Evolutionary conservation across 306 rosid species (phyloP).

Genomic region (Luffa aegyptiaca): DNA sequence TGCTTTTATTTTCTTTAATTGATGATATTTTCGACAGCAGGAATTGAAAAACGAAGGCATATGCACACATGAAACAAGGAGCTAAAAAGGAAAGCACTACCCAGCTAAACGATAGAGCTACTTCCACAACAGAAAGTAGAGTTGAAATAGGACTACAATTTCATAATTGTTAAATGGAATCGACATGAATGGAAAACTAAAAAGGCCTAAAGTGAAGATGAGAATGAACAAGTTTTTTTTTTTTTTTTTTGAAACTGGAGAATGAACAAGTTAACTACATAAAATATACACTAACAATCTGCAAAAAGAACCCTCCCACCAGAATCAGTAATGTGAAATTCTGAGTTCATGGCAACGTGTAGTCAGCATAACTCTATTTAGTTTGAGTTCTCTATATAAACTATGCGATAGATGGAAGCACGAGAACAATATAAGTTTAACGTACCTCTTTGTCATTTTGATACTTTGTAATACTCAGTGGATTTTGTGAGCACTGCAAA

Average conservation of each 20-base stretch:
- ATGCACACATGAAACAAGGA: not conserved
- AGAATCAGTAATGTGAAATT: not conserved
- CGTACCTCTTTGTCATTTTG: slow-evolving; percentile 98
- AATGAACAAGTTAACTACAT: not conserved
- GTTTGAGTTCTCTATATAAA: not conserved
- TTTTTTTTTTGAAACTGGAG: no score
- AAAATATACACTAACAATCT: not conserved
- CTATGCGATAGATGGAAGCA: not conserved
- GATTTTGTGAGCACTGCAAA: slow-evolving; percentile 93
- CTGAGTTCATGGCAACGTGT: not conserved
- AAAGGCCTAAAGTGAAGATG: not conserved
- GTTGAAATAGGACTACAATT: not conserved
- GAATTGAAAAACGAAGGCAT: not conserved
- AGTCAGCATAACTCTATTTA: not conserved
- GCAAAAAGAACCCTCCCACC: not conserved
- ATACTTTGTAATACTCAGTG: slow-evolving; percentile 76
- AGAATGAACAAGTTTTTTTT: not conserved
- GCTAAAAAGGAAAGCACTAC: not conserved
- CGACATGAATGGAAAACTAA: not conserved
- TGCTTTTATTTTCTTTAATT: not conserved
- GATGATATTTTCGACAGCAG: not conserved
- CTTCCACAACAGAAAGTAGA: not conserved
- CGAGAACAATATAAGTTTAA: not conserved
- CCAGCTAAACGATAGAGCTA: not conserved
- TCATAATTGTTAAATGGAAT: not conserved